These are phyloP conservation scores for Fusarium lyarnte DNA, from an alignment of 2,329 filamentous ascomycete genomes.

Conservation along the genomic window DNA sequence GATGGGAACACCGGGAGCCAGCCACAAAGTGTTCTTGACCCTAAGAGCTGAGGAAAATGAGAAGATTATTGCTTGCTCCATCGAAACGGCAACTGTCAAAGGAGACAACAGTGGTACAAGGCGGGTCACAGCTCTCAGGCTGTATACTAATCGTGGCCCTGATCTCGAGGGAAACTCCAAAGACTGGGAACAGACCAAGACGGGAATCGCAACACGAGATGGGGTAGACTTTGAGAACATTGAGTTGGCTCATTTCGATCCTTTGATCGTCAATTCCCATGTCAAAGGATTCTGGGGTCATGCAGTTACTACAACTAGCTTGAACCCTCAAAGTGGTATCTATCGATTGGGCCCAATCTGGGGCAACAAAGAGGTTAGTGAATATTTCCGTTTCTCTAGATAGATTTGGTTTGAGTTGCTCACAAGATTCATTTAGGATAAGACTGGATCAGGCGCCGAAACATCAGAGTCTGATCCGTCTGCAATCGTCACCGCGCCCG, in stretches of 20 bases:
- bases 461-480: not conserved
- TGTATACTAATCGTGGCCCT: not conserved
- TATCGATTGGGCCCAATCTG: no score
- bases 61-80: not conserved
- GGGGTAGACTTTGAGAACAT: not conserved
- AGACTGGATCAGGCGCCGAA: no score
- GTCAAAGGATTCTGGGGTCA: constrained; percentile 2
- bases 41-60: not conserved
- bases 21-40: not conserved
- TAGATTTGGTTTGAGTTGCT: no score
- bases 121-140: not conserved
- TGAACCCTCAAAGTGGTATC: no score
- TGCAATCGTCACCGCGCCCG: not conserved
- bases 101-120: not conserved
- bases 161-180: not conserved
- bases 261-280: not conserved
- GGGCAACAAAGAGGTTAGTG: no score
- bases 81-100: not conserved
- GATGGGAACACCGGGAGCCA: not conserved
- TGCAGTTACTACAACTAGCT: no score
- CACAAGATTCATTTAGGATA: no score
- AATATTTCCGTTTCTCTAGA: no score
- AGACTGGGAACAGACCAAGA: not conserved
- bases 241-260: not conserved
- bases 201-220: not conserved